Evolutionary conservation across 2,329 filamentous ascomycete species (phyloP), one percentile per base, ranked within the genome.

Genomic region (Septoria petroselini): DNA sequence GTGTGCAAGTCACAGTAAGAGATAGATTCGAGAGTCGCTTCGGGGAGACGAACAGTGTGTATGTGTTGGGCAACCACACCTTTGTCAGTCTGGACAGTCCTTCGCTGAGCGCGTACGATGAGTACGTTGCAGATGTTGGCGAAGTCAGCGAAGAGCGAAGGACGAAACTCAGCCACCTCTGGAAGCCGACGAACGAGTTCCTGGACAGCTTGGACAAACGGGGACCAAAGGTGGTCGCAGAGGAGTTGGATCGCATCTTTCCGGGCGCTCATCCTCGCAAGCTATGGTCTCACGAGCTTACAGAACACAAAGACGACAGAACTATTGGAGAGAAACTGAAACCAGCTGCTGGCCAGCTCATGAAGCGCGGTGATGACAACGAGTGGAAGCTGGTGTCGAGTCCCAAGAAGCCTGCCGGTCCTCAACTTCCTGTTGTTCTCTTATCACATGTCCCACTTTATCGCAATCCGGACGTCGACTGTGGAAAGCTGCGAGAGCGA

Each of bases 361-460:
- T 40, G 43, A 47, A 47, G 35, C 43, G 43, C 2, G 43, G 35
- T 14, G 39, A 35, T 25, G 39, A 35, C 5, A 27, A 27, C 6
- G 33, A 14, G n/a, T 31, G 29, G 14, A 47, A 33, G n/a, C 23
- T 45, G 12, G 42, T 19, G 27, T 19, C 42, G 21, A 38, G 3
- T 46, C 18, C 42, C n/a, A 54, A 48, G 43, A 50, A 48, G 41
- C 11, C 23, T 7, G 48, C 48, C 21, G 41, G 52, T 34, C 50
- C 69, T 2, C 84, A 89, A 29, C 81, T 97, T 41, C 93, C 93
- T 8, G 91, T 91, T 0, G 82, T 98, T 52, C 78, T 98, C 2
- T 81, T 98, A 7, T 89, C 88, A 0, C 93, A 98, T 63, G 89
- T 97, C 0, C 93, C 93, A 0, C 75, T 98, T 6, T 96, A 88